Conservation (phyloP, 768 basidiomycete genomes). For the Podaxis sp. region DNA sequence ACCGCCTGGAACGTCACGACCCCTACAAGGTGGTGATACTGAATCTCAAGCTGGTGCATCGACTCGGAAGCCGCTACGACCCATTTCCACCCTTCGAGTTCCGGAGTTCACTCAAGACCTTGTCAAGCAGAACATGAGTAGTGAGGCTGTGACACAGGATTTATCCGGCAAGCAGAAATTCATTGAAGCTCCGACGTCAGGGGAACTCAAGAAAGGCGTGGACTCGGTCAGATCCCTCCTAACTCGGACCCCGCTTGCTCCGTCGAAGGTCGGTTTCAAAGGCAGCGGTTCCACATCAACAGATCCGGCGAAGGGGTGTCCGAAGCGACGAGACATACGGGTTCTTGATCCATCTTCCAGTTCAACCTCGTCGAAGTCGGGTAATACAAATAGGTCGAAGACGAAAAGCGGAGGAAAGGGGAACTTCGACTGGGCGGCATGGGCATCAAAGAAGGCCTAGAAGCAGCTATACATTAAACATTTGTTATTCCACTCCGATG, state of each 20-base stretch:
- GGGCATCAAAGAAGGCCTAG: conserved; percentile 2
- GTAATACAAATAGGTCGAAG: too few species aligned
- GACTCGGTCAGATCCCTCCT: not conserved
- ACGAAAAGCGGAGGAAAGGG: not conserved
- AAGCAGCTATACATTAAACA: not conserved
- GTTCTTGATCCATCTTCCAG: not conserved
- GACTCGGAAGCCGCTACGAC: conserved; percentile 3
- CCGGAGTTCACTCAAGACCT: conserved; percentile 13
- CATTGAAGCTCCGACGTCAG: not conserved
- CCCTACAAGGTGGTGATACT: not conserved
- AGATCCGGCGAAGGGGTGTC: not conserved
- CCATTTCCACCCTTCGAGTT: conserved; percentile 12
- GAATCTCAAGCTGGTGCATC: not conserved
- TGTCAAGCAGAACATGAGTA: conserved; percentile 1
- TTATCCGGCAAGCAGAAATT: not conserved
- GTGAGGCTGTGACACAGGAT: not conserved
- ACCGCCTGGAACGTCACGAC: not conserved
- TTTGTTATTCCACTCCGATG: not conserved
- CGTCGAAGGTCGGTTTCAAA: not conserved
- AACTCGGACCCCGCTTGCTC: not conserved
- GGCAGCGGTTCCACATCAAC: not conserved
- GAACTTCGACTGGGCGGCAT: conserved; percentile 10
- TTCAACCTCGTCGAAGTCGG: not conserved
- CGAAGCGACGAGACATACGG: not conserved
- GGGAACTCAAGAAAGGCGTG: not conserved